These are phyloP conservation scores for Hypoxylon perforatum DNA, from an alignment of 495 filamentous ascomycete species.

Conservation along the genomic window DNA sequence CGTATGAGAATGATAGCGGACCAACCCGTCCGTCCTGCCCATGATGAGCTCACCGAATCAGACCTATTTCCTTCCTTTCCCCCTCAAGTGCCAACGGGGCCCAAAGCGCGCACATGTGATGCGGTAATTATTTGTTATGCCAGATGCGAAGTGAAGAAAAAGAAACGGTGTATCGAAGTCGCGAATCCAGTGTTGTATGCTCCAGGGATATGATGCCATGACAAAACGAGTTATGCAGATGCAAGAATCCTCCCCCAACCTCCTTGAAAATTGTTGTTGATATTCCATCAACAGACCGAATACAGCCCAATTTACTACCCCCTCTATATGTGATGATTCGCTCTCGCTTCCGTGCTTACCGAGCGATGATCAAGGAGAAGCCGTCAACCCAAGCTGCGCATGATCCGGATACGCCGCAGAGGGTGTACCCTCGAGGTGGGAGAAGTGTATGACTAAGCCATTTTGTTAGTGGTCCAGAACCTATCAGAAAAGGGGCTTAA, in stretches of 20 bases:
- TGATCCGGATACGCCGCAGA: conserved; percentile 88
- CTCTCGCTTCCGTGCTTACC: conserved; percentile 51
- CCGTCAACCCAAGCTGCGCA: conserved; percentile 87
- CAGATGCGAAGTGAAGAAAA: conserved; percentile 29
- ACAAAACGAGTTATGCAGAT: conserved; percentile 36
- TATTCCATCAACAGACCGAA: conserved; percentile 15
- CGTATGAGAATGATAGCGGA: conserved; percentile 30
- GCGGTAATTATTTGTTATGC: conserved; percentile 35
- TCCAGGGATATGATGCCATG: conserved; percentile 29
- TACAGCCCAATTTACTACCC: neutral
- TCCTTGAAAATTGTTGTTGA: neutral
- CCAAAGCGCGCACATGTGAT: conserved; percentile 1
- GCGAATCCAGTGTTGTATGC: conserved; percentile 33
- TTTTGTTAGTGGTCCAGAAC: conserved; percentile 27
- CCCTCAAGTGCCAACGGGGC: neutral
- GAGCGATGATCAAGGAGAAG: conserved; percentile 86
- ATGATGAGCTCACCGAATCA: conserved; percentile 24
- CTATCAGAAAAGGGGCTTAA: neutral
- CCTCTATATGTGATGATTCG: neutral
- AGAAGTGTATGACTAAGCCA: conserved; percentile 81
- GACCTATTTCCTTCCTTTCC: neutral
- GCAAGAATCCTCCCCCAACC: conserved; percentile 16
- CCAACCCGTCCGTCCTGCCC: conserved; percentile 18
- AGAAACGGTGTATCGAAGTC: conserved; percentile 17
- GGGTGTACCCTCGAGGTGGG: conserved; percentile 87